Percentiles rank a stretch among this genome's conserved stretches.
These are phyloP conservation scores for Candida golubevii DNA, from an alignment of 805 yeast species.

Conservation along the genomic window DNA sequence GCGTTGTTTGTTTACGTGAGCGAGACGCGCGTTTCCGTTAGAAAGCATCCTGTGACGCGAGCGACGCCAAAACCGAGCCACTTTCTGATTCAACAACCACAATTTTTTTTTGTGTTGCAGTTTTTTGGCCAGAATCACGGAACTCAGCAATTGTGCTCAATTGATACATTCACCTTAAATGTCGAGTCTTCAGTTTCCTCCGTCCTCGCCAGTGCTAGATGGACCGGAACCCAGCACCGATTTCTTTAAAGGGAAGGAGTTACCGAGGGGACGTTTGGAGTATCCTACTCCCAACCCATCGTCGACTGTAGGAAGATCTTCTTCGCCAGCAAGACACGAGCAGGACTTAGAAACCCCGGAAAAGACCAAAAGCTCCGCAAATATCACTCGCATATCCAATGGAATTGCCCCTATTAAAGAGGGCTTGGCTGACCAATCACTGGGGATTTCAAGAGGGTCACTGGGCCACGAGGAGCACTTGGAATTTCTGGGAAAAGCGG, in stretches of 20 bases:
- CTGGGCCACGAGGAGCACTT: neutral
- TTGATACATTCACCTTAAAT: conserved; percentile 1
- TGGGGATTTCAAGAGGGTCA: neutral
- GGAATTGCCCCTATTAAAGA: no score
- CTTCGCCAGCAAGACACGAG: conserved; percentile 32
- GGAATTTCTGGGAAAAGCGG: neutral
- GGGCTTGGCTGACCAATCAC: neutral
- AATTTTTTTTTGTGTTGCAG: neutral
- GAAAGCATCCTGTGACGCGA: neutral
- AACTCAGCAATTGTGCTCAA: neutral
- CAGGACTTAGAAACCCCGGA: conserved; percentile 4
- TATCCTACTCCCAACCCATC: conserved; percentile 78
- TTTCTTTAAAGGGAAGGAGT: conserved; percentile 9
- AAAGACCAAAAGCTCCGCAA: neutral
- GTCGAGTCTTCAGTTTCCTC: conserved; percentile 42
- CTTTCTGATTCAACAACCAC: neutral
- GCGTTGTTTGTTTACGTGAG: conserved; percentile 11
- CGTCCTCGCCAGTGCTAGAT: conserved; percentile 46
- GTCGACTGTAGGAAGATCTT: conserved; percentile 37
- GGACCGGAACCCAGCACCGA: conserved; percentile 12
- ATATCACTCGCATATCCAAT: no score
- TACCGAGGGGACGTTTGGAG: conserved; percentile 22
- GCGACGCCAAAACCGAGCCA: neutral
- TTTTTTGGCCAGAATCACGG: neutral
- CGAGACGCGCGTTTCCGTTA: conserved; percentile 1